Evolutionary conservation across 441 rosid species (phyloP), one percentile per base, ranked within the genome.

Genomic region (Dalechampia spathulata): DNA sequence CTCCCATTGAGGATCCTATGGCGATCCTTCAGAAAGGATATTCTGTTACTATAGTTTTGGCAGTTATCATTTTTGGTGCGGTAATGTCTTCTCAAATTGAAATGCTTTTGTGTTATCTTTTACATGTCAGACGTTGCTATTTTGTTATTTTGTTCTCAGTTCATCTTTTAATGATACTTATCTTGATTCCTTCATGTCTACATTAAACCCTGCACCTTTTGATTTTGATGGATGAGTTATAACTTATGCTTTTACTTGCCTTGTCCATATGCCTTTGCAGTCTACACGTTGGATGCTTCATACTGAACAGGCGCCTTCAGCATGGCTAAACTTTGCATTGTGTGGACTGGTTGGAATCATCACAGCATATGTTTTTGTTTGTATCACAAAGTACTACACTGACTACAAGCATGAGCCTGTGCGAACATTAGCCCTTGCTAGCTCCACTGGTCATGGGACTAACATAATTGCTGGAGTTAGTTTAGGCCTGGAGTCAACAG

Each of bases 321-420:
- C 99, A 6, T 93, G 99, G 99, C 72, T 90, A 77, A 83, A 77
- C 72, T 93, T 93, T 70, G 91, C 87, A 37, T 72, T 90, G 37
- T 93, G 99, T 61, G 99, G 99, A 55, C 65, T 93, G 82, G 96
- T 90, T 69, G 97, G 96, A 52, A 90, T 93, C 67, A 78, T 84
- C 70, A 93, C 99, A 19, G 99, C 97, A 47, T 93, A 93, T 72
- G 51, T 60, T 41, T 93, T 90, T 74, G 97, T 93, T 69, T 83
- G 90, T 79, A 90, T 93, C 77, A 81, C 97, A 69, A 78, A 83
- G 83, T 93, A 90, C 74, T 93, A 93, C 60, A 93, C 99, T 38
- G 96, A 90, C 75, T 93, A 93, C 74, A 93, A 93, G 81, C 79
- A 93, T 63, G 99, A 83, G 72, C 99, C 99, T 42, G 97, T 90